phyloP scores from a whole-genome alignment of 2,329 filamentous ascomycete genomes.

The Fusarium burgessii region DNA sequence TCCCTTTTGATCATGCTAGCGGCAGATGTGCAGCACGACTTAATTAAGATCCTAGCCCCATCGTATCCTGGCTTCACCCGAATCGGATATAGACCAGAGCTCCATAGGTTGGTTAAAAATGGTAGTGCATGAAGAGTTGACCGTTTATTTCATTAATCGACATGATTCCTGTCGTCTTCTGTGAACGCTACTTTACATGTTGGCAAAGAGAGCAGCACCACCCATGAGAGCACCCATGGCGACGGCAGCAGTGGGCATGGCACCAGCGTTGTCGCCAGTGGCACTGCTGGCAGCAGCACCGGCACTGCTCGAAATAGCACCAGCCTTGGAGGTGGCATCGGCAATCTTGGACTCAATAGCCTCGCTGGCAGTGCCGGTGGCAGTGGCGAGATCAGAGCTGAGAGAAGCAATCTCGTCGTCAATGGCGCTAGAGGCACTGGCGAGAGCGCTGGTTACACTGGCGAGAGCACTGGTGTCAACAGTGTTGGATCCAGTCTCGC shows the following conservation, averaged over 20 bases:
- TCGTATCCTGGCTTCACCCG: not conserved
- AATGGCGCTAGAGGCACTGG: conserved; percentile 26
- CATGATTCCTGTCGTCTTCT: not conserved
- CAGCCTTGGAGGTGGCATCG: conserved; percentile 32
- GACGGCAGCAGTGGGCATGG: conserved; percentile 56
- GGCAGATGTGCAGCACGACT: conserved; percentile 12
- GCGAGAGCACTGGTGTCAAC: conserved; percentile 36
- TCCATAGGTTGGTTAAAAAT: not conserved
- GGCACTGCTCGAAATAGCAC: conserved; percentile 17
- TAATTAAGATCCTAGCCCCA: conserved; percentile 20
- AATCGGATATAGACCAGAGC: not conserved
- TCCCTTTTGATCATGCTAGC: conserved; percentile 1
- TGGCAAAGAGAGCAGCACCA: conserved; percentile 59
- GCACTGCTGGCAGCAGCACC: conserved; percentile 28
- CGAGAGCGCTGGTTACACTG: conserved; percentile 32
- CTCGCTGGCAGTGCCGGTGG: conserved; percentile 35
- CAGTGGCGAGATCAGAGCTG: conserved; percentile 45
- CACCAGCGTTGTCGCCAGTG: conserved; percentile 46
- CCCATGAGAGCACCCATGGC: conserved; percentile 61
- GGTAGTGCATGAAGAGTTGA: not conserved
- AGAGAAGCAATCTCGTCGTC: conserved; percentile 38
- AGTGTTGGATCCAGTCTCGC: conserved; percentile 21
- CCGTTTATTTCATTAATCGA: conserved; percentile 28
- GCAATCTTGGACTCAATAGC: conserved; percentile 34
- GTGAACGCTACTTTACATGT: conserved; percentile 53